Evolutionary conservation across 2,329 filamentous ascomycete genomes (phyloP), one percentile per base, ranked within the genome.

Genomic region (Nemania abortiva): DNA sequence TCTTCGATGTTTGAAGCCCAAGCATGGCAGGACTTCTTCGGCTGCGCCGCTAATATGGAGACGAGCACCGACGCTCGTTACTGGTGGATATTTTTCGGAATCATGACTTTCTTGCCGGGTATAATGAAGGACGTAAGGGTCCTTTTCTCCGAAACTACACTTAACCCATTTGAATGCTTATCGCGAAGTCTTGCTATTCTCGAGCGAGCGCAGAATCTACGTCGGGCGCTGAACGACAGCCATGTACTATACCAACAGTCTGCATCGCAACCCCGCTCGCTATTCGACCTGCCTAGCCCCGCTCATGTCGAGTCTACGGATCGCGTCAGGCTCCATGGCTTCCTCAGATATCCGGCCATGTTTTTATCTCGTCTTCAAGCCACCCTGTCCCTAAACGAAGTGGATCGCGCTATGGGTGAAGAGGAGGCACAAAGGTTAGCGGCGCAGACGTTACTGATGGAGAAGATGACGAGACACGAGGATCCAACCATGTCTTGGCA

Each of bases 81-180:
- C 47, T 50, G 47, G 47, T 50, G 47, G 47, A 50, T 10, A 22
- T 10, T 50, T 20, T 50, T 50, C 20, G 47, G 47, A 15, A 11
- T 7, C 24, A 11, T 50, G 47, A 50, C 47, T 50, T 9, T 24
- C 47, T 50, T 50, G 6, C 47, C 47, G 11, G 47, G 47, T 10
- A 50, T 50, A 50, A 10, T 50, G n/a, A 50, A 50, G 47, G 47
- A 50, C n/a, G 47, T 20, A 50, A 50, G 47, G 47, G n/a, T 20
- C 24, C 47, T 50, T 24, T 50, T 50, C 47, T 50, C 20, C n/a
- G 47, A 50, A 50, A 24, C 20, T n/a, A 24, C 47, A 24, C 20
- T 50, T 50, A 20, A 50, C 47, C 47, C 47, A 50, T 50, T 50
- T 24, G 24, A 6, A 11, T 50, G 24, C 20, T 24, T 13, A 1